Percentiles rank a stretch among this genome's conserved stretches.
phyloP scores from a whole-genome alignment of 2,329 filamentous ascomycete species.

The Aureobasidium sp. region DNA sequence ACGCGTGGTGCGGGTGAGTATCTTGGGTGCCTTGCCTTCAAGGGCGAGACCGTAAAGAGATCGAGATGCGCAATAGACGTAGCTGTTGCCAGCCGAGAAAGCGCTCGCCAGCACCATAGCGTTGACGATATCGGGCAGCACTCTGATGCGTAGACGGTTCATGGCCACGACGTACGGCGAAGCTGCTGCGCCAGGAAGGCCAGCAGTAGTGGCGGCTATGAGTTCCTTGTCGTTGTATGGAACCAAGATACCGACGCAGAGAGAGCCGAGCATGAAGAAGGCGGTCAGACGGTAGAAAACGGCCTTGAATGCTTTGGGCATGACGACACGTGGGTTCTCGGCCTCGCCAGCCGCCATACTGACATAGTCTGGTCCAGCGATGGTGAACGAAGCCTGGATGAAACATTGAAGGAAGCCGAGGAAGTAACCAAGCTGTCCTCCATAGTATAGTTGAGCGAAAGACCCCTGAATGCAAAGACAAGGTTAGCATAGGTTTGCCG shows the following conservation, averaged over 20 bases:
- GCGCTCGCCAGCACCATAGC: slow-evolving; percentile 63
- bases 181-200: slow-evolving; percentile 55
- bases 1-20: slow-evolving; percentile 56
- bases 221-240: slow-evolving; percentile 61
- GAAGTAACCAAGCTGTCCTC: slow-evolving; percentile 62
- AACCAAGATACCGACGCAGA: slow-evolving; percentile 65
- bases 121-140: slow-evolving; percentile 66
- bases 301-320: slow-evolving; percentile 69
- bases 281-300: slow-evolving; percentile 71
- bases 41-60: slow-evolving; percentile 62
- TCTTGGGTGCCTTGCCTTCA: slow-evolving; percentile 57
- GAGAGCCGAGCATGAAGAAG: slow-evolving; percentile 69
- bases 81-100: slow-evolving; percentile 62
- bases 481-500: neutral
- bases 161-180: slow-evolving; percentile 64
- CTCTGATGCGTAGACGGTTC: slow-evolving; percentile 55
- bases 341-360: slow-evolving; percentile 61
- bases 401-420: slow-evolving; percentile 71
- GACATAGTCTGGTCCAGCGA: slow-evolving; percentile 62
- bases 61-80: slow-evolving; percentile 61
- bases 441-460: slow-evolving; percentile 60
- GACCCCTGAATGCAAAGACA: slow-evolving; percentile 28
- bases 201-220: slow-evolving; percentile 51
- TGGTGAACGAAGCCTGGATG: slow-evolving; percentile 62
- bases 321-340: slow-evolving; percentile 60